Conservation (phyloP, 805 yeast species). For the Metschnikowia noctiluminum region DNA sequence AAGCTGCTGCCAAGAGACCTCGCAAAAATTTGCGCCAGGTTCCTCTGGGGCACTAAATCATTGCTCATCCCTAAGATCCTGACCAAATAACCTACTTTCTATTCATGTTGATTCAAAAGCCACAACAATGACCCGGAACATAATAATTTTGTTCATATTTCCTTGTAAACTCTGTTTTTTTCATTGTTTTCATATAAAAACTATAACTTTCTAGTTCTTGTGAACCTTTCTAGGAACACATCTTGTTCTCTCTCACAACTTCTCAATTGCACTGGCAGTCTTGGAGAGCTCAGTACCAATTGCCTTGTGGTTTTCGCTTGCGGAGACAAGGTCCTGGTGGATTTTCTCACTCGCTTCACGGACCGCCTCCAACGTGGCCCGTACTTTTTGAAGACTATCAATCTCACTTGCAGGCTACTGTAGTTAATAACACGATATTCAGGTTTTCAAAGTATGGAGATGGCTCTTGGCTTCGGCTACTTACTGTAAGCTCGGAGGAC, state of each 20-base stretch:
- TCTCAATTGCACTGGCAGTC: slow-evolving; percentile 4
- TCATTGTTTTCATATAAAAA: too few species aligned
- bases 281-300: slow-evolving; percentile 8
- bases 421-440: background rate
- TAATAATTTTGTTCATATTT: too few species aligned
- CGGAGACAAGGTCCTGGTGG: slow-evolving; percentile 24
- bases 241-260: background rate
- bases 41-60: too few species aligned
- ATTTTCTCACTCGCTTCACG: slow-evolving; percentile 28
- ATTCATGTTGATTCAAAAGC: too few species aligned
- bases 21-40: too few species aligned
- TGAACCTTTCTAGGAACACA: background rate
- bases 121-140: too few species aligned
- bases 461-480: background rate
- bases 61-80: too few species aligned
- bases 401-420: slow-evolving; percentile 6
- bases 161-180: too few species aligned
- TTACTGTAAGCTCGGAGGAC: background rate
- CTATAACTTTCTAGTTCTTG: background rate
- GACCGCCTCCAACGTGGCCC: slow-evolving; percentile 30
- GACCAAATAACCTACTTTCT: too few species aligned
- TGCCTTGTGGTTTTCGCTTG: slow-evolving; percentile 17
- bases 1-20: too few species aligned
- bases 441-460: background rate
- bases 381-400: slow-evolving; percentile 23